These are phyloP conservation scores for Neostapfia colusana DNA, from an alignment of 176 grass and related monocot genomes.

Conservation along the genomic window DNA sequence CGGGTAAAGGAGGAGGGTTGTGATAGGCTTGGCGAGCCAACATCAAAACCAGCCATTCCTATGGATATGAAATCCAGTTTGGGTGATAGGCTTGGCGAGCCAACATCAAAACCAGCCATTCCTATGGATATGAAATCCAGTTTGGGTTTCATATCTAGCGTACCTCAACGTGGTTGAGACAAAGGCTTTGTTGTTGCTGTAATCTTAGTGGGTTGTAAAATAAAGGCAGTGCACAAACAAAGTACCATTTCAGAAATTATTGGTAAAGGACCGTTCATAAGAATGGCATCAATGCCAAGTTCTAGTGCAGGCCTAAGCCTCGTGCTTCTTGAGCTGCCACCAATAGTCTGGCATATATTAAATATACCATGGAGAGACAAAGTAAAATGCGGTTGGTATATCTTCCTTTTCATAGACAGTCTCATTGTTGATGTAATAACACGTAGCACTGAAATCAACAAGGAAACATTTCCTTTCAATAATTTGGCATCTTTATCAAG, in stretches of 20 bases:
- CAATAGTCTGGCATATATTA: slow-evolving; percentile 59
- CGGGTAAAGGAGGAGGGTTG: too few relatives aligned
- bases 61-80: too few relatives aligned
- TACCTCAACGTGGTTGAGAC: too few relatives aligned
- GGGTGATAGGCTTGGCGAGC: too few relatives aligned
- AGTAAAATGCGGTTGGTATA: slow-evolving; percentile 88
- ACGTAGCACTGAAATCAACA: slow-evolving; percentile 64
- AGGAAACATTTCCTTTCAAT: slow-evolving; percentile 54
- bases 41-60: too few relatives aligned
- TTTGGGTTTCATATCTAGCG: too few relatives aligned
- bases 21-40: too few relatives aligned
- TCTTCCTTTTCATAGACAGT: slow-evolving; percentile 89
- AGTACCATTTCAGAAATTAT: slow-evolving; percentile 67
- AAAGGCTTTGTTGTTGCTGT: too few relatives aligned
- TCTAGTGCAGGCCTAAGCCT: slow-evolving; percentile 49
- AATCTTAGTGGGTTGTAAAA: slow-evolving; percentile 24
- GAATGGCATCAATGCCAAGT: slow-evolving; percentile 64
- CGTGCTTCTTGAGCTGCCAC: slow-evolving; percentile 53
- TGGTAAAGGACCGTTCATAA: slow-evolving; percentile 70
- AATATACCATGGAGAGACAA: slow-evolving; percentile 70
- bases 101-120: too few relatives aligned
- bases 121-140: too few relatives aligned
- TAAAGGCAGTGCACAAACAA: slow-evolving; percentile 22
- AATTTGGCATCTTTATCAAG: slow-evolving; percentile 49
- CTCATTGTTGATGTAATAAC: slow-evolving; percentile 77